Conservation (phyloP, 768 basidiomycete species). For the Phaffia australis region DNA sequence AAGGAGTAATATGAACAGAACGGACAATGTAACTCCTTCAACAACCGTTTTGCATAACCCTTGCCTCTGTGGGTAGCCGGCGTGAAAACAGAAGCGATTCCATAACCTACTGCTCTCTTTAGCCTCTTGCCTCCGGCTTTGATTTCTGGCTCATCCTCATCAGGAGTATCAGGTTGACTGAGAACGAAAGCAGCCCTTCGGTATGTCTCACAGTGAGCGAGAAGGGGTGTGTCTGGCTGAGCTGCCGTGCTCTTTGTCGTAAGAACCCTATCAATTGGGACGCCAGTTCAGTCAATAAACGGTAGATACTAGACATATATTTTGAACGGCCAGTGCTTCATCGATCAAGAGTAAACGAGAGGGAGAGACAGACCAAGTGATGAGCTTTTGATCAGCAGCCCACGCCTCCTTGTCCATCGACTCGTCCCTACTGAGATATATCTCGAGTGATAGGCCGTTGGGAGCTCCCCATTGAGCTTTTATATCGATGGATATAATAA, state of each 20-base stretch:
- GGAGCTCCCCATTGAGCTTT: conserved; percentile 16
- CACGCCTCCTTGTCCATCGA: conserved; percentile 21
- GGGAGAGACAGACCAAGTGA: conserved; percentile 18
- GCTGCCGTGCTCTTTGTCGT: too few relatives aligned
- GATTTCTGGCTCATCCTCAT: too few relatives aligned
- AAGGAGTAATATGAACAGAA: neutral
- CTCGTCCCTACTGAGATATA: conserved; percentile 12
- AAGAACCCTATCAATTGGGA: too few relatives aligned
- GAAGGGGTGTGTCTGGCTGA: neutral
- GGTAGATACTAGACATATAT: conserved; percentile 7
- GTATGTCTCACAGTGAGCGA: conserved; percentile 19
- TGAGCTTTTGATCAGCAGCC: neutral
- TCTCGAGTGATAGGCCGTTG: conserved; percentile 3
- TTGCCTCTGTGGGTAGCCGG: neutral
- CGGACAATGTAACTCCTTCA: conserved; percentile 15
- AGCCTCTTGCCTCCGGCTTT: neutral
- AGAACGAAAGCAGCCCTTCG: conserved; percentile 5
- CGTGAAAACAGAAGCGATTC: conserved; percentile 19
- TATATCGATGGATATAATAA: neutral
- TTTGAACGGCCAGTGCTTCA: neutral
- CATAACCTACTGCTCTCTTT: neutral
- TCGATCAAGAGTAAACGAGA: neutral
- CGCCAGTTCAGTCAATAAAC: neutral
- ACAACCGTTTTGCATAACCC: conserved; percentile 14
- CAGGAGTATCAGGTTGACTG: neutral